Conservation (phyloP, 1,284 basidiomycete species). For the Ganoderma leucocontextum region DNA sequence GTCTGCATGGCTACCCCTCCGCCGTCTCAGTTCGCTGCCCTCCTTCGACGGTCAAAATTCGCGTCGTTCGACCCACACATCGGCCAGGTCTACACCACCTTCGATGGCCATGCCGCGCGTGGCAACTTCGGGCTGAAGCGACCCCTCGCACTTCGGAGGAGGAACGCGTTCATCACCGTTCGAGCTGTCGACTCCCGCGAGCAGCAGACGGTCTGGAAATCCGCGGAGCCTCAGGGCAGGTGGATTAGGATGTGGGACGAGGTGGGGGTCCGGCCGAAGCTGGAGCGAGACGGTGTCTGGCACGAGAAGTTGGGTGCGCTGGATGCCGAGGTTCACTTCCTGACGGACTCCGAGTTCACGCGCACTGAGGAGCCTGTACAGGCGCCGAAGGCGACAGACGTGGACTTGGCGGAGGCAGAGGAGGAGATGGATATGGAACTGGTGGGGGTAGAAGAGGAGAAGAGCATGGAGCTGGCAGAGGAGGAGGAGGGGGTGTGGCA, state of each 20-base stretch:
- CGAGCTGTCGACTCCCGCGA: conserved; percentile 70
- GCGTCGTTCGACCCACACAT: conserved; percentile 78
- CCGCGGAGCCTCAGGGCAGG: conserved; percentile 66
- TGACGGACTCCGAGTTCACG: conserved; percentile 60
- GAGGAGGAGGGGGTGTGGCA: conserved; percentile 48
- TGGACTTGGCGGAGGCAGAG: conserved; percentile 30
- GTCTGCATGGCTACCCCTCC: conserved; percentile 45
- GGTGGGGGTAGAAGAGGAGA: background rate
- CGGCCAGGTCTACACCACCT: conserved; percentile 74
- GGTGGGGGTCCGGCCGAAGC: conserved; percentile 55
- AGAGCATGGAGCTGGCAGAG: background rate
- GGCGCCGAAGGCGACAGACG: conserved; percentile 28
- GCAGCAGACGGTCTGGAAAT: conserved; percentile 79
- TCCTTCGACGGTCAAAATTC: conserved; percentile 81
- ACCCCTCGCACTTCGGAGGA: conserved; percentile 66
- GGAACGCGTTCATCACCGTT: conserved; percentile 67
- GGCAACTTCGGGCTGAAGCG: conserved; percentile 86
- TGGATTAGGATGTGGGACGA: conserved; percentile 75
- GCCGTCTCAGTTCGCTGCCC: conserved; percentile 72
- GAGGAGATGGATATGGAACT: background rate
- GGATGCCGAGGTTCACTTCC: conserved; percentile 49
- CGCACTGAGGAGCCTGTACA: conserved; percentile 17
- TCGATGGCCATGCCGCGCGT: conserved; percentile 70
- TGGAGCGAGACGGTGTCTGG: conserved; percentile 15
- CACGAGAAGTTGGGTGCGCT: conserved; percentile 36